Conservation (phyloP, 2,329 filamentous ascomycete genomes). For the Mollisiaceae sp. region DNA sequence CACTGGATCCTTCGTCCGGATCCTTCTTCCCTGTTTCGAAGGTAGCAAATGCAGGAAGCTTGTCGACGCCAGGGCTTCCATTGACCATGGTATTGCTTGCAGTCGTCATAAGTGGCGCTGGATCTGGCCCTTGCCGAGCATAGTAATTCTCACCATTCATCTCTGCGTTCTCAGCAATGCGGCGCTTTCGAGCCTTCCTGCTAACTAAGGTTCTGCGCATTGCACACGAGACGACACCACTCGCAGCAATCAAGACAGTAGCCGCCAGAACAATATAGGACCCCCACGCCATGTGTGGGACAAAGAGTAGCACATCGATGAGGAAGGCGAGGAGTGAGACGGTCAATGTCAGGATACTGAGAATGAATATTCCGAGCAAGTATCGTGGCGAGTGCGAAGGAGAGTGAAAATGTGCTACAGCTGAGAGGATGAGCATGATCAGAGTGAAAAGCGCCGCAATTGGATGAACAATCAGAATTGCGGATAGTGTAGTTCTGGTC, state of each 20-base stretch:
- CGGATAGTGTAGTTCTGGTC: slow-evolving; percentile 71
- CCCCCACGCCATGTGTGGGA: slow-evolving; percentile 92
- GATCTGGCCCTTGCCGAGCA: slow-evolving; percentile 58
- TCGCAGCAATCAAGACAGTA: slow-evolving; percentile 81
- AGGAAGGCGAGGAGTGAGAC: slow-evolving; percentile 86
- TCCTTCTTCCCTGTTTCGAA: slow-evolving; percentile 63
- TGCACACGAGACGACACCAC: slow-evolving; percentile 86
- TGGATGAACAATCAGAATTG: slow-evolving; percentile 90
- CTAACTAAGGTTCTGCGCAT: slow-evolving; percentile 93
- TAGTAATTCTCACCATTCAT: slow-evolving; percentile 97
- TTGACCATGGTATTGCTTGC: slow-evolving; percentile 62
- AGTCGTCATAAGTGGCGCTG: slow-evolving; percentile 41
- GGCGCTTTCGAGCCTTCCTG: slow-evolving; percentile 89
- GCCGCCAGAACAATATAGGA: slow-evolving; percentile 91
- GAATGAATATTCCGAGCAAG: slow-evolving; percentile 81
- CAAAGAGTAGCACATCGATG: slow-evolving; percentile 91
- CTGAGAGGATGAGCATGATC: slow-evolving; percentile 80
- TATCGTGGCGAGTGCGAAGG: slow-evolving; percentile 91
- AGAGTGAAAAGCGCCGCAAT: slow-evolving; percentile 86
- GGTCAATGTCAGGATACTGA: slow-evolving; percentile 84
- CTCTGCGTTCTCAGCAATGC: slow-evolving; percentile 91
- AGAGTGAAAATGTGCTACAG: slow-evolving; percentile 82
- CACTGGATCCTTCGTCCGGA: slow-evolving; percentile 64
- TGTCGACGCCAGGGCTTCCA: slow-evolving; percentile 58
- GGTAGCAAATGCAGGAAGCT: slow-evolving; percentile 61